Evolutionary conservation across 2,329 filamentous ascomycete species (phyloP).

Genomic region (Neonectria neomacrospora): DNA sequence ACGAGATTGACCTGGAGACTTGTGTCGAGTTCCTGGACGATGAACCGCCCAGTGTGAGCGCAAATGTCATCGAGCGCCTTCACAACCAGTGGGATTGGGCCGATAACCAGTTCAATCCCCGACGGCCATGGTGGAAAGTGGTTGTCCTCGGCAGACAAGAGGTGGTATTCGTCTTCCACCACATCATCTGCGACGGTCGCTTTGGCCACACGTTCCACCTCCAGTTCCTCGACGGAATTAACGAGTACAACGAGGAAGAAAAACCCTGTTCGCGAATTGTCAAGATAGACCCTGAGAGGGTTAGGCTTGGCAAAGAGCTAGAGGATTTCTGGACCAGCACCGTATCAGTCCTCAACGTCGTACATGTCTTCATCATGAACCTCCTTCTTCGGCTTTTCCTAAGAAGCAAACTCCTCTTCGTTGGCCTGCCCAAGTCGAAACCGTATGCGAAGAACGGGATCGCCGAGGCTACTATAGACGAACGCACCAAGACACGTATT

Average conservation of each 20-base stretch:
- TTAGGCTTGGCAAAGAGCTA: conserved; percentile 14
- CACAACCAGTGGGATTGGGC: conserved; percentile 35
- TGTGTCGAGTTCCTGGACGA: conserved; percentile 28
- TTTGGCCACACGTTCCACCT: conserved; percentile 27
- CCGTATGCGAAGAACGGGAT: conserved; percentile 11
- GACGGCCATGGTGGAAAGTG: conserved; percentile 32
- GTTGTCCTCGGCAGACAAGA: conserved; percentile 28
- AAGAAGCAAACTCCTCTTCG: conserved; percentile 20
- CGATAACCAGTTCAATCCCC: conserved; percentile 16
- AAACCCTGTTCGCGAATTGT: background rate
- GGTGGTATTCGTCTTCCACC: conserved; percentile 33
- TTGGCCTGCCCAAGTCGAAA: conserved; percentile 8
- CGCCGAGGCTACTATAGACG: background rate
- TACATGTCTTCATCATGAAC: conserved; percentile 17
- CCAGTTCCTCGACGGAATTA: conserved; percentile 27
- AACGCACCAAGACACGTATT: conserved; percentile 26
- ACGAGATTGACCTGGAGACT: conserved; percentile 30
- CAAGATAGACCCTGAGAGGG: conserved; percentile 21
- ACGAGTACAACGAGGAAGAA: conserved; percentile 4
- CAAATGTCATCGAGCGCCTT: conserved; percentile 22
- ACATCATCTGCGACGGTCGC: conserved; percentile 31
- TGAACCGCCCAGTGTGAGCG: background rate
- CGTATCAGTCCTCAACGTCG: conserved; percentile 6
- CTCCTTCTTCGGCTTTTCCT: conserved; percentile 22
- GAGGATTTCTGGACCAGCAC: conserved; percentile 20